Evolutionary conservation across 345 rosid species (phyloP), one percentile per base, ranked within the genome.

Genomic region (Jatropha curcas): DNA sequence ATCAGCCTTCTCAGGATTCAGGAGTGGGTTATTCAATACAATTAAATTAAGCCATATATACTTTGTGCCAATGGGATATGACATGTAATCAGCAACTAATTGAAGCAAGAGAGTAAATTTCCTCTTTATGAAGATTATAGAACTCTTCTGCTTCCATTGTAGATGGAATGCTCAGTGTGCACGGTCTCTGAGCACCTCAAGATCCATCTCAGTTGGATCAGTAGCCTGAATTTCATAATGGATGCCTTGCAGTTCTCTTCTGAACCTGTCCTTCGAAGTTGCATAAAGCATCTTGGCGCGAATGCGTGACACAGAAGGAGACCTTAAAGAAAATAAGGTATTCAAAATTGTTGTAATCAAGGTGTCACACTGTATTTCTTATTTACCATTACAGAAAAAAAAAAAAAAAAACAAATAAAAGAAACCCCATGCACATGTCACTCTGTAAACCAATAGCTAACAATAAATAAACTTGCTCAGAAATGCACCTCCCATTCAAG

Each of bases 1-100:
- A 73, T 87, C 90, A 87, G 86, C 80, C 82, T 77, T 79, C 83
- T 17, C 85, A 72, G 79, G 76, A 30, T 82, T 17, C 85, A 72
- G 79, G 76, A 30, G 67, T 13, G 17, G 52, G 62, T 82, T 86
- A 79, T 82, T 79, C 59, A 58, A n/a, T n/a, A n/a, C n/a, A 65
- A 41, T 51, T 30, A 12, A 46, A 17, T 59, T 9, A 60, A 62
- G 48, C 35, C 51, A 65, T 66, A 75, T 67, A 35, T 43, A 75
- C 43, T 31, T 68, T 7, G 9, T 51, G 67, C 51, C 53, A 27
- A n/a, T 7, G 12, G 67, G 69, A 61, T 67, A 9, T 60, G n/a
- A 43, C 72, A 62, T 31, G 56, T 71, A 53, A 74, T n/a, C 24
- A 16, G 74, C 53, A 73, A 53, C 71, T 58, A 76, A 68, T 13